phyloP scores from a whole-genome alignment of 1,284 basidiomycete species.

The Butyriboletus appendiculatus region DNA sequence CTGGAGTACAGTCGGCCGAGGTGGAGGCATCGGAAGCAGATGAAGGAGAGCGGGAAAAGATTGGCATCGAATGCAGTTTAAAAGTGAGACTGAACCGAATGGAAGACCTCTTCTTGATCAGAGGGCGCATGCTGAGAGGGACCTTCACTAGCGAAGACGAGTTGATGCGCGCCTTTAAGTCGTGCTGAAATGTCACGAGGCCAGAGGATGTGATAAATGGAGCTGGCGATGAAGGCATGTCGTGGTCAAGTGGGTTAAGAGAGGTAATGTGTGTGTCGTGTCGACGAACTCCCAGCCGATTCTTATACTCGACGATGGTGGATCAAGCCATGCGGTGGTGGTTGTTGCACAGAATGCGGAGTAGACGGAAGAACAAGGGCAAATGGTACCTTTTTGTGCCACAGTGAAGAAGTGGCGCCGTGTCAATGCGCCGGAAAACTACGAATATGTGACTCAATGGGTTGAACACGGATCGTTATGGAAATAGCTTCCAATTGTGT shows the following conservation, averaged over 20 bases:
- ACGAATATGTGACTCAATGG: conserved; percentile 13
- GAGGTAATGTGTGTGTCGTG: conserved; percentile 20
- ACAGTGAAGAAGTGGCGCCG: conserved; percentile 14
- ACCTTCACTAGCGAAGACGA: conserved; percentile 28
- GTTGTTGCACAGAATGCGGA: conserved; percentile 21
- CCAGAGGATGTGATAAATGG: conserved; percentile 28
- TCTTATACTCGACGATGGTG: conserved; percentile 22
- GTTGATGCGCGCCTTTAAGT: conserved; percentile 32
- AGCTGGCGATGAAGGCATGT: conserved; percentile 29
- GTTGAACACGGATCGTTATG: conserved; percentile 14
- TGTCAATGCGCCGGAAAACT: conserved; percentile 6
- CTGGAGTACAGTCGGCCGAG: conserved; percentile 15
- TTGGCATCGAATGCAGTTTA: conserved; percentile 30
- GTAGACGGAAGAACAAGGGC: conserved; percentile 4
- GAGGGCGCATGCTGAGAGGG: conserved; percentile 29
- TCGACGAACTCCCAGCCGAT: not conserved
- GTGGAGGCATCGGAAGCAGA: conserved; percentile 10
- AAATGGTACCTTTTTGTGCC: conserved; percentile 20
- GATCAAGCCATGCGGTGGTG: conserved; percentile 22
- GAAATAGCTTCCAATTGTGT: conserved; percentile 10
- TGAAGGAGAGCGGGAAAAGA: conserved; percentile 27
- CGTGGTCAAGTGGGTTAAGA: conserved; percentile 13
- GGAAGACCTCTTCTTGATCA: conserved; percentile 33
- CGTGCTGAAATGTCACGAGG: conserved; percentile 31
- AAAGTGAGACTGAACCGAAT: conserved; percentile 22